These are phyloP conservation scores for Acer campestre DNA, from an alignment of 345 rosid species.

Conservation along the genomic window DNA sequence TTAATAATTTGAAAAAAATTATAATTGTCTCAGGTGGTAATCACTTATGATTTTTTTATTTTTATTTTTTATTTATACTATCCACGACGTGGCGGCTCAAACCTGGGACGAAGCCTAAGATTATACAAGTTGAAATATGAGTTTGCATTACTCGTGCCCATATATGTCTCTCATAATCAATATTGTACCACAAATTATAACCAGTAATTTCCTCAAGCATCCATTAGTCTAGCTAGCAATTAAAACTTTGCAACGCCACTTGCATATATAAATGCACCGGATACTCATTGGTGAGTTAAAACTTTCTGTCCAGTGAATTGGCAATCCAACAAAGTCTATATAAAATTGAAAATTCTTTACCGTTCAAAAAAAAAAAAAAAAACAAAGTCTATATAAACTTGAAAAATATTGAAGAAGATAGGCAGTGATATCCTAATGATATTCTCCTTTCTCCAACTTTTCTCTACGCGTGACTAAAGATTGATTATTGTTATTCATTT, in stretches of 20 bases:
- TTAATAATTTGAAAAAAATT: neutral
- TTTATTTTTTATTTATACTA: too few relatives aligned
- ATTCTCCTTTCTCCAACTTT: constrained; percentile 34
- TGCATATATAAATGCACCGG: constrained; percentile 9
- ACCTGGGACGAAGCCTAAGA: too few relatives aligned
- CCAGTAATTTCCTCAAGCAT: neutral
- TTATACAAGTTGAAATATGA: too few relatives aligned
- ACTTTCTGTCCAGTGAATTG: constrained; percentile 32
- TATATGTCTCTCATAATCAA: neutral
- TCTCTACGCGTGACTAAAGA: constrained; percentile 47
- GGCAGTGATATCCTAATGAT: constrained; percentile 36
- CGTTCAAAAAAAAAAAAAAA: too few relatives aligned
- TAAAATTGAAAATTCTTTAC: constrained; percentile 14
- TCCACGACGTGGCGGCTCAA: too few relatives aligned
- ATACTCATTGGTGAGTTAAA: neutral
- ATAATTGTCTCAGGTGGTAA: neutral
- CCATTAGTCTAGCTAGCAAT: neutral
- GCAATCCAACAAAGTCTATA: constrained; percentile 19
- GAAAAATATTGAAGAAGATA: neutral
- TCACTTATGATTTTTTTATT: too few relatives aligned
- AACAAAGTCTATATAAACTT: constrained; percentile 6
- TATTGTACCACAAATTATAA: constrained; percentile 3
- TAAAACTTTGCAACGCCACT: constrained; percentile 17
- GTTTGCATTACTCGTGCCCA: too few relatives aligned
- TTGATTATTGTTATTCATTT: constrained; percentile 22